Evolutionary conservation across 169 alveolate genomes (phyloP).

Genomic region (Plasmodium reichenowi): DNA sequence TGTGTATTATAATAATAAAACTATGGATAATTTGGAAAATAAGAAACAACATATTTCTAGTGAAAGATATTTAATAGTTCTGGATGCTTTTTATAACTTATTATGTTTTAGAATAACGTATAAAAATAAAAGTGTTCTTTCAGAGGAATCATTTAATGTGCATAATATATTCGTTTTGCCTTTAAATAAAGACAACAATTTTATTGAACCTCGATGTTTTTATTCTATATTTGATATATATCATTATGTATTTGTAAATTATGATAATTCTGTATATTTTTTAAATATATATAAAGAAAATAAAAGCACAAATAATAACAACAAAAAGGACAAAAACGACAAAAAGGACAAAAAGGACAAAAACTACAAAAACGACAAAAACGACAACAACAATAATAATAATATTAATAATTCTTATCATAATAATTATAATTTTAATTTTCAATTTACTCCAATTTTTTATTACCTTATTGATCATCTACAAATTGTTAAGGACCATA

Average conservation of each 20-base stretch:
- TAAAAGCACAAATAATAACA: too few species aligned
- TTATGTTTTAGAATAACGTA: conserved; percentile 51
- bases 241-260: conserved; percentile 64
- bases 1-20: conserved; percentile 20
- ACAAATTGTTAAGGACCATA: conserved; percentile 28
- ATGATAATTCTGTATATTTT: conserved; percentile 62
- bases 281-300: conserved; percentile 48
- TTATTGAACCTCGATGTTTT: conserved; percentile 38
- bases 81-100: conserved; percentile 76
- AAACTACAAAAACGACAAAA: too few species aligned
- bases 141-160: conserved; percentile 18
- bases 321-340: too few species aligned
- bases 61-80: conserved; percentile 36
- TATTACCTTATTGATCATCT: conserved; percentile 23
- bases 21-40: background rate
- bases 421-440: conserved; percentile 35
- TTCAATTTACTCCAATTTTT: conserved; percentile 22
- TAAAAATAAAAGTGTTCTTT: conserved; percentile 12
- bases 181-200: conserved; percentile 44
- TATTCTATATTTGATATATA: conserved; percentile 62
- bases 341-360: too few species aligned
- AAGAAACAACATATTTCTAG: background rate
- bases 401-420: background rate
- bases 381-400: too few species aligned
- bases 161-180: conserved; percentile 60